Base-by-base conservation (phyloP, 2,329 filamentous ascomycete genomes). In the Colletotrichum sp. region DNA sequence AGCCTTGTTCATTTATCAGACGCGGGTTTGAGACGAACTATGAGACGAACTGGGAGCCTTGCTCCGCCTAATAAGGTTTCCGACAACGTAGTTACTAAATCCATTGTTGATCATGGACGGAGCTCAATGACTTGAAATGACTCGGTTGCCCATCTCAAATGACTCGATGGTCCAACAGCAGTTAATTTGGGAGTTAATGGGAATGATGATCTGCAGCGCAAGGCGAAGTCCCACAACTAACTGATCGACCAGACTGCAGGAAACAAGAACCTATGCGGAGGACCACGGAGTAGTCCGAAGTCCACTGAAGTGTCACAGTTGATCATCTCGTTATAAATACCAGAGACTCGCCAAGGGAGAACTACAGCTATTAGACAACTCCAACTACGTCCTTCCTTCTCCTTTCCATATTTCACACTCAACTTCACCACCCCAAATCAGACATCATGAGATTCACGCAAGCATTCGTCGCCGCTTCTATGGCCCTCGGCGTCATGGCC, bases 351-450 rank as follows among this genome's bases (percentile, higher is more conserved):
- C n/a, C 6, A 8, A 5, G n/a, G 10, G 44, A 49, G 6, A 8
- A 12, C 18, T 7, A 3, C 6, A 13, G 0, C 10, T 3, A 21
- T 1, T 5, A 12, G 3, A 12, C n/a, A 49, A 6, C 10, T 12
- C 44, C 44, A 5, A 49, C 6, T 49, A 13, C n/a, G 6, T 2
- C n/a, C 44, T 49, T 49, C 44, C n/a, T 0, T 49, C 44, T 49
- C 1, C n/a, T 3, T 8, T 21, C 44, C 6, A 21, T 10, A 49
- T 8, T 49, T 21, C 10, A 49, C 6, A 49, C 0, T 7, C 10
- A 10, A 49, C 10, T 49, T 13, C 0, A 44, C 18, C 10, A 21
- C 3, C 44, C n/a, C n/a, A 5, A 49, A 1, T 49, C n/a, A 21
- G 44, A 49, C 44, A 49, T 21, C n/a, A 49, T 49, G 10, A 49